Conservation (phyloP, 140 eudicot species). For the Flaveria floridana region DNA sequence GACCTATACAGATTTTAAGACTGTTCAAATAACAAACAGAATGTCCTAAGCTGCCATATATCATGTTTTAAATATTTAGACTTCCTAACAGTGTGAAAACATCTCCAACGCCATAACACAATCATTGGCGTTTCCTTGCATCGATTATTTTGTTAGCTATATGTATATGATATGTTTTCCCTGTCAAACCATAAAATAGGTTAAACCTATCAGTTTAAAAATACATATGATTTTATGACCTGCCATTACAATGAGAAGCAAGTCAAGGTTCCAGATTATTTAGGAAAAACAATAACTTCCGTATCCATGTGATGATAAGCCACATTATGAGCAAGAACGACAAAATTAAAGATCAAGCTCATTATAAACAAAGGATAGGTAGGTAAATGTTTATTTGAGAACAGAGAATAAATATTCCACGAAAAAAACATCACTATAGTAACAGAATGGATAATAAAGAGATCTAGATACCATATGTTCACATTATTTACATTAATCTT, state of each 20-base stretch:
- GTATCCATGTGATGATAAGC: background rate
- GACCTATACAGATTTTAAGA: conserved; percentile 3
- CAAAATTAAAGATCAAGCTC: background rate
- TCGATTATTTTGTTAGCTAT: background rate
- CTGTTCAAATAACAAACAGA: background rate
- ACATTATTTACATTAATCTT: background rate
- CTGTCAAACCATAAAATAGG: conserved; percentile 2
- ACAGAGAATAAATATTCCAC: background rate
- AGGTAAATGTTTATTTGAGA: conserved; percentile 2
- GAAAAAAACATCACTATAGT: conserved; percentile 9
- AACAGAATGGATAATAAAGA: conserved; percentile 4
- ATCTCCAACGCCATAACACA: background rate
- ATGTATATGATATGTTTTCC: background rate
- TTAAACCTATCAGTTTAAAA: background rate
- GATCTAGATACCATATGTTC: background rate
- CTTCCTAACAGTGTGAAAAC: conserved; percentile 21
- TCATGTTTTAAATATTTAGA: conserved; percentile 7
- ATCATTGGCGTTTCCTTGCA: conserved; percentile 5
- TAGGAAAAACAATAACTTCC: background rate
- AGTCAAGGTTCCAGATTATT: conserved; percentile 15
- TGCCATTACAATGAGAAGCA: conserved; percentile 7
- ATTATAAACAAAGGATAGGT: background rate
- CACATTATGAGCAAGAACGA: conserved; percentile 25
- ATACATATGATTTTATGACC: background rate
- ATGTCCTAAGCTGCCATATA: background rate